These are phyloP conservation scores for Polytrichum formosum DNA, from an alignment of 225 moss, liverwort and hornwort species.

Conservation along the genomic window DNA sequence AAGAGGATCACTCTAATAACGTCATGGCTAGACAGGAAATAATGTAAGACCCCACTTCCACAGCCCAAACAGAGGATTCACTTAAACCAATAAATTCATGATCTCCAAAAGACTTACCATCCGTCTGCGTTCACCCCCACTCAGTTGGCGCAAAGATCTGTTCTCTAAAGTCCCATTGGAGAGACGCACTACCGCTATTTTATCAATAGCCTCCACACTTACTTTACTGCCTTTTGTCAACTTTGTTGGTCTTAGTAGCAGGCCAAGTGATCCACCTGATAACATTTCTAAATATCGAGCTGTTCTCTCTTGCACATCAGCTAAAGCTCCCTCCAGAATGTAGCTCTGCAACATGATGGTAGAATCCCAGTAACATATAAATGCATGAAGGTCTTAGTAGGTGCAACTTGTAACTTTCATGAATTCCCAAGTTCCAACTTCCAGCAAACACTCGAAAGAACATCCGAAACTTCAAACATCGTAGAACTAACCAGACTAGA, in stretches of 20 bases:
- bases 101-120: slow-evolving; percentile 41
- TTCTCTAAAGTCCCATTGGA: slow-evolving; percentile 63
- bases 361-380: too few species aligned
- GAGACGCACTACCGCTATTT: slow-evolving; percentile 78
- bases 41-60: too few species aligned
- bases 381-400: too few species aligned
- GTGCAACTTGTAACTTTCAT: background rate
- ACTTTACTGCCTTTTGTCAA: slow-evolving; percentile 69
- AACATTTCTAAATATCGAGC: slow-evolving; percentile 72
- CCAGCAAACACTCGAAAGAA: too few species aligned
- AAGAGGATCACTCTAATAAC: too few species aligned
- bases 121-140: slow-evolving; percentile 96
- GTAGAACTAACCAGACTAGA: too few species aligned
- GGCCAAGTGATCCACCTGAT: slow-evolving; percentile 84
- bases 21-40: too few species aligned
- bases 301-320: slow-evolving; percentile 89
- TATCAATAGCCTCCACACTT: slow-evolving; percentile 78
- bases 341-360: slow-evolving; percentile 56
- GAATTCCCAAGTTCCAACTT: background rate
- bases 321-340: slow-evolving; percentile 84
- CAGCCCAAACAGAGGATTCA: too few species aligned
- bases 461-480: too few species aligned
- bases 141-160: slow-evolving; percentile 85
- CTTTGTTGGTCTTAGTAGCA: slow-evolving; percentile 82
- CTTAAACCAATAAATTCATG: too few species aligned